Evolutionary conservation across 2,329 filamentous ascomycete species (phyloP).

Genomic region (Fusarium pseudograminearum): DNA sequence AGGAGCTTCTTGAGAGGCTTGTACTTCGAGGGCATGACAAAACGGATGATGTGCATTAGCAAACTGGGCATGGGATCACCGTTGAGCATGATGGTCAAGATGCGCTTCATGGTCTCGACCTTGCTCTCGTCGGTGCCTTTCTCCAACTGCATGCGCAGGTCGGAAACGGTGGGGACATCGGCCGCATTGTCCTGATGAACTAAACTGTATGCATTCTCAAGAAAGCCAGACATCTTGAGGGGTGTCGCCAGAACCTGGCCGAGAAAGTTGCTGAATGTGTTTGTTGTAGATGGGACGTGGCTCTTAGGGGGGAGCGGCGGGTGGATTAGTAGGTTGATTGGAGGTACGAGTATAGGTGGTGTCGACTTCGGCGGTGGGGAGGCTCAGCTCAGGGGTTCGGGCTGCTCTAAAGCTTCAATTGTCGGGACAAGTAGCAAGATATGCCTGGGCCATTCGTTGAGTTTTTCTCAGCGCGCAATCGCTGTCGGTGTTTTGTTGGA

Average conservation of each 20-base stretch:
- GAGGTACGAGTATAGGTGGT: constrained; percentile 44
- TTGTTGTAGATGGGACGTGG: constrained; percentile 49
- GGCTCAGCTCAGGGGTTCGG: constrained; percentile 49
- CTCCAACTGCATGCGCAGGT: constrained; percentile 92
- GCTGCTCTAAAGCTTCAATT: constrained; percentile 43
- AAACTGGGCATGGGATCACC: constrained; percentile 95
- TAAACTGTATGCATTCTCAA: constrained; percentile 95
- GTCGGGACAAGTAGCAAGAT: constrained; percentile 42
- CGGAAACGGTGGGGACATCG: constrained; percentile 89
- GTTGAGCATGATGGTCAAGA: constrained; percentile 97
- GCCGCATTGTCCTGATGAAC: constrained; percentile 98
- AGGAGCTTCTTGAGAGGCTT: constrained; percentile 97
- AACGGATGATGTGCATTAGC: constrained; percentile 99
- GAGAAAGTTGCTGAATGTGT: constrained; percentile 36
- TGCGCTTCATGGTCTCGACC: constrained; percentile 95
- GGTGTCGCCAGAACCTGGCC: constrained; percentile 40
- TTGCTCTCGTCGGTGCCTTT: constrained; percentile 94
- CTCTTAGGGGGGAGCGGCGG: constrained; percentile 42
- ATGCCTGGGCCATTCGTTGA: constrained; percentile 50
- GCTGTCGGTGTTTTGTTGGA: constrained; percentile 46
- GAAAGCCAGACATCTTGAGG: constrained; percentile 87
- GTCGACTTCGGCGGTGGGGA: constrained; percentile 51
- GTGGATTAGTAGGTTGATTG: constrained; percentile 37
- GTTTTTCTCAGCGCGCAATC: constrained; percentile 46
- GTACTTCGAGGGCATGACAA: constrained; percentile 98